Conservation (phyloP, 495 filamentous ascomycete genomes). For the Lichina pygmaea region DNA sequence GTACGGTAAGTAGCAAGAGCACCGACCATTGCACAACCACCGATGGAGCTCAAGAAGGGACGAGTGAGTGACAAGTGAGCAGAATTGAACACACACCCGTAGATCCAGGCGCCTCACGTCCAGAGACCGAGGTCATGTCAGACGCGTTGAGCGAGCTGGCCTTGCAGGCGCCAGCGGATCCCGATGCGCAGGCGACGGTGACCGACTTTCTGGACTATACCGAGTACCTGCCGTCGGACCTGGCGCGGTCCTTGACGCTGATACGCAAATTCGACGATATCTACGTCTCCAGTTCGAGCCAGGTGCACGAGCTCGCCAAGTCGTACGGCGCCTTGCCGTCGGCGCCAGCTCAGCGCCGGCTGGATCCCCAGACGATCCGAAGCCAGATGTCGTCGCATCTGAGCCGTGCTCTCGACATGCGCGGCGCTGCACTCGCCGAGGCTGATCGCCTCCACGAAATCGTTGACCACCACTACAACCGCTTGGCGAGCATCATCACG, state of each 20-base stretch:
- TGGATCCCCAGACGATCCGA: slow-evolving; percentile 33
- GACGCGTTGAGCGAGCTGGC: slow-evolving; percentile 9
- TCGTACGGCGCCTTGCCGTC: slow-evolving; percentile 45
- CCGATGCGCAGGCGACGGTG: slow-evolving; percentile 80
- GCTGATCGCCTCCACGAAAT: slow-evolving; percentile 54
- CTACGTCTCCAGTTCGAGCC: slow-evolving; percentile 34
- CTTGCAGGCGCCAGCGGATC: slow-evolving; percentile 27
- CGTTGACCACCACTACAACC: slow-evolving; percentile 51
- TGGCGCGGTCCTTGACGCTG: slow-evolving; percentile 68
- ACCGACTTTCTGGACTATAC: slow-evolving; percentile 93
- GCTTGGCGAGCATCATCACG: slow-evolving; percentile 45
- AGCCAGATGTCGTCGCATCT: slow-evolving; percentile 49
- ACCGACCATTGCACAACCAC: too few relatives aligned
- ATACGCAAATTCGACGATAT: slow-evolving; percentile 58
- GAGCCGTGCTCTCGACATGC: slow-evolving; percentile 43
- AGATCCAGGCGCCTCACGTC: too few relatives aligned
- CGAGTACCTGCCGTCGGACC: slow-evolving; percentile 84
- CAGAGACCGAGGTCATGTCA: slow-evolving; percentile 2
- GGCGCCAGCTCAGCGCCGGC: slow-evolving; percentile 23
- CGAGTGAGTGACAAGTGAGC: too few relatives aligned
- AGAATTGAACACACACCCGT: too few relatives aligned
- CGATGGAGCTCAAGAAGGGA: too few relatives aligned
- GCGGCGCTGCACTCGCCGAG: slow-evolving; percentile 58
- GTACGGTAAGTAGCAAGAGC: too few relatives aligned
- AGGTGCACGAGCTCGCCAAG: slow-evolving; percentile 45